phyloP scores from a whole-genome alignment of 192 early-diverging fungal genomes.

The Pilobolus umbonatus region DNA sequence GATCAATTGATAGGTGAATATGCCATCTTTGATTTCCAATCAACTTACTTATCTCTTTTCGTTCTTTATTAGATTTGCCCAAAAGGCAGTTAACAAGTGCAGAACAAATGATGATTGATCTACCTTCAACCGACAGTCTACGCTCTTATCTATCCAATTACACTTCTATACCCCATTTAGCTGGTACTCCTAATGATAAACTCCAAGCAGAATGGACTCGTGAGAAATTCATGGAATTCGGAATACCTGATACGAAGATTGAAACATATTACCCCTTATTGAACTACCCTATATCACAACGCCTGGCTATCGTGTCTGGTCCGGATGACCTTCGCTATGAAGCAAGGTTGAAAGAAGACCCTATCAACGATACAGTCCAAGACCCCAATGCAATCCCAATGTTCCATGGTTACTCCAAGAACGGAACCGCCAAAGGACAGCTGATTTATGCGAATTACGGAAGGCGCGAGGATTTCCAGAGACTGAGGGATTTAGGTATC shows the following conservation, averaged over 20 bases:
- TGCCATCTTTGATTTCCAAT: too few relatives aligned
- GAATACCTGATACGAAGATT: conserved; percentile 46
- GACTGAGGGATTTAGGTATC: conserved; percentile 39
- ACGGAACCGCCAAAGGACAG: conserved; percentile 51
- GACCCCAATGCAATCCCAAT: conserved; percentile 51
- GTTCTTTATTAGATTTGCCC: neutral
- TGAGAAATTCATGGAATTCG: conserved; percentile 46
- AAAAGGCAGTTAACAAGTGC: conserved; percentile 1
- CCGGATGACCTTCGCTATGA: conserved; percentile 40
- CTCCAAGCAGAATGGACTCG: conserved; percentile 53
- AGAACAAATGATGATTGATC: conserved; percentile 19
- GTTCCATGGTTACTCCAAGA: conserved; percentile 54
- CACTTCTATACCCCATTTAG: conserved; percentile 53
- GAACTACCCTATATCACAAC: conserved; percentile 49
- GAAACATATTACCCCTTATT: conserved; percentile 58
- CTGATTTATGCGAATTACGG: conserved; percentile 68
- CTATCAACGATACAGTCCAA: conserved; percentile 48
- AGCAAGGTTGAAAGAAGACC: conserved; percentile 50
- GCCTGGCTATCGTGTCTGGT: conserved; percentile 49
- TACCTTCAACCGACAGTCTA: conserved; percentile 28
- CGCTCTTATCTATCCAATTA: conserved; percentile 48
- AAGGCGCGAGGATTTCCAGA: conserved; percentile 47
- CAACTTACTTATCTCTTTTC: neutral
- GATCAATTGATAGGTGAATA: neutral
- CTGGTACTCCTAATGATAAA: conserved; percentile 44